Evolutionary conservation across 306 rosid species (phyloP).

Genomic region (Gleditsia sinensis): DNA sequence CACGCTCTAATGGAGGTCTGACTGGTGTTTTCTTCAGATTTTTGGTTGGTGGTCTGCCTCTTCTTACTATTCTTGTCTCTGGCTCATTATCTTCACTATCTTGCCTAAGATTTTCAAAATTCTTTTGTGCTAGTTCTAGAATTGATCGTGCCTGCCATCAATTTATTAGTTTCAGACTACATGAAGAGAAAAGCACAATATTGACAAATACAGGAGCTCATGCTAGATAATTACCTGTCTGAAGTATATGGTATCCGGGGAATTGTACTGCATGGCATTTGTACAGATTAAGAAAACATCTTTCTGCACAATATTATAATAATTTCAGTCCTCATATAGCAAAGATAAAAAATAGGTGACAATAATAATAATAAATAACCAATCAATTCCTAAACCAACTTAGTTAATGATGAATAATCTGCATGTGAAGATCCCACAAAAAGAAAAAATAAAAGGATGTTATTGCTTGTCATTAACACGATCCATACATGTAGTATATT

Average conservation of each 20-base stretch:
- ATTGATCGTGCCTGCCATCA: conserved; percentile 66
- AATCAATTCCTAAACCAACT: neutral
- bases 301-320: conserved; percentile 47
- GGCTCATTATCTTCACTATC: conserved; percentile 66
- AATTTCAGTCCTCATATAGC: conserved; percentile 17
- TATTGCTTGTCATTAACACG: neutral
- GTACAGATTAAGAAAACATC: conserved; percentile 64
- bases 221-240: conserved; percentile 59
- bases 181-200: conserved; percentile 1
- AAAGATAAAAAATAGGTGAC: neutral
- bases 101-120: conserved; percentile 66
- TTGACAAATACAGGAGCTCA: neutral
- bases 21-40: conserved; percentile 52
- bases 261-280: conserved; percentile 78
- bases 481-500: neutral
- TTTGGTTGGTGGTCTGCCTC: conserved; percentile 78
- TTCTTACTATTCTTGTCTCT: conserved; percentile 57
- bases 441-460: neutral
- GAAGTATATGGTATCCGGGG: conserved; percentile 71
- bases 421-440: neutral
- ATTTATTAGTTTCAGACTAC: conserved; percentile 4
- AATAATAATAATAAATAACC: neutral
- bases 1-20: conserved; percentile 52
- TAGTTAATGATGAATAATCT: neutral
- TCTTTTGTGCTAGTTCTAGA: conserved; percentile 67